A percentile compares a stretch with the other conserved stretches of the same genome.
These are phyloP conservation scores for Chaetoscypha palmicola DNA, from an alignment of 2,329 filamentous ascomycete species.

Conservation along the genomic window DNA sequence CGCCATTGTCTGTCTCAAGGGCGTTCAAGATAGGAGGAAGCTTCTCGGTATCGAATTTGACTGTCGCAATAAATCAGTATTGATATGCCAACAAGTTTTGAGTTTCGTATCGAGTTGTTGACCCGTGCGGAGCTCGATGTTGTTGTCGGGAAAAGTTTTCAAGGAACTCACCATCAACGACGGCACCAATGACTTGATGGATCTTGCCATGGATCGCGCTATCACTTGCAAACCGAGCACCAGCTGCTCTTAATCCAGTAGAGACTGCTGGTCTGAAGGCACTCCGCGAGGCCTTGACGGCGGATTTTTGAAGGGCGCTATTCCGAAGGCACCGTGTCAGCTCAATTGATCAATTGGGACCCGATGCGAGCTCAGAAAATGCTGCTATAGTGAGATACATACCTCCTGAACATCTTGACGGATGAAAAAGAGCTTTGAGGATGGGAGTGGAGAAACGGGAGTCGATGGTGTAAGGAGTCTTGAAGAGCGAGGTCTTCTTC, in stretches of 20 bases:
- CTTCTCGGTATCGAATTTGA: conserved; percentile 93
- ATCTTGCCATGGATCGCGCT: conserved; percentile 59
- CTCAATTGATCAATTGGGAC: conserved; percentile 38
- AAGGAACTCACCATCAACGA: conserved; percentile 78
- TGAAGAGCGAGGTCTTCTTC: neutral
- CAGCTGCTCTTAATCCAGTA: conserved; percentile 49
- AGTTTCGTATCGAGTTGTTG: conserved; percentile 16
- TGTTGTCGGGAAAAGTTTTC: conserved; percentile 34
- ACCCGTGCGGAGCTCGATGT: conserved; percentile 21
- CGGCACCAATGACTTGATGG: conserved; percentile 92
- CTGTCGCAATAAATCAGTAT: conserved; percentile 44
- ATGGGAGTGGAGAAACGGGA: conserved; percentile 46
- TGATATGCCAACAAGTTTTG: conserved; percentile 7
- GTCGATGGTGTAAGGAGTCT: conserved; percentile 4
- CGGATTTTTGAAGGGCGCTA: conserved; percentile 62
- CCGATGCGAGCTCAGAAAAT: conserved; percentile 9
- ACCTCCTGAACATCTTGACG: conserved; percentile 80
- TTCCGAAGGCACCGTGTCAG: conserved; percentile 35
- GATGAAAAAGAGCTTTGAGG: conserved; percentile 59
- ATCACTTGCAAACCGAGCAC: conserved; percentile 44
- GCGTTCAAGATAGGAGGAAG: conserved; percentile 97
- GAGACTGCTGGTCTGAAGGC: conserved; percentile 50
- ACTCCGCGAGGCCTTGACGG: conserved; percentile 52
- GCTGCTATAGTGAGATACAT: conserved; percentile 37
- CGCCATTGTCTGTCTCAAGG: conserved; percentile 83